Conservation (phyloP, 495 filamentous ascomycete genomes). For the Margaritispora aquatica region DNA sequence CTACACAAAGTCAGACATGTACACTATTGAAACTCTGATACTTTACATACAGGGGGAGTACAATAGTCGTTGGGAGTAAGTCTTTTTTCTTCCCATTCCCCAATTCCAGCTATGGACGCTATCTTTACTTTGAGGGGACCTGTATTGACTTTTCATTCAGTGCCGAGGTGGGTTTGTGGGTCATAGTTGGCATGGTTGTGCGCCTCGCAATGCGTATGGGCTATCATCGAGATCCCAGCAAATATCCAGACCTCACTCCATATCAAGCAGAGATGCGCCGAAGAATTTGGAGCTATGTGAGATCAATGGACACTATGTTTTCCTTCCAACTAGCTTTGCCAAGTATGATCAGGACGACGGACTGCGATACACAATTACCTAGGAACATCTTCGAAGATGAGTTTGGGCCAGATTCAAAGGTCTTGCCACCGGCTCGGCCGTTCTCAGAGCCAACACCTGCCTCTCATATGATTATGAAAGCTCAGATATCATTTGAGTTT, state of each 20-base stretch:
- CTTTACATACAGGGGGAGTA: conserved; percentile 82
- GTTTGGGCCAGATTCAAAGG: conserved; percentile 70
- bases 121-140: no score
- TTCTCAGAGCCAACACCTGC: conserved; percentile 75
- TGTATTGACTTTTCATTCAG: no score
- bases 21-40: conserved; percentile 85
- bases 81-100: no score
- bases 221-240: conserved; percentile 85
- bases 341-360: conserved; percentile 74
- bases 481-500: conserved; percentile 37
- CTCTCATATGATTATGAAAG: conserved; percentile 79
- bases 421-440: conserved; percentile 69
- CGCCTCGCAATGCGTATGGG: conserved; percentile 91
- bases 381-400: conserved; percentile 94
- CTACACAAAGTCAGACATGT: conserved; percentile 77
- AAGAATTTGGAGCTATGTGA: conserved; percentile 80
- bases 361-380: conserved; percentile 82
- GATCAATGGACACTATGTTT: conserved; percentile 75
- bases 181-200: conserved; percentile 73
- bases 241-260: conserved; percentile 74
- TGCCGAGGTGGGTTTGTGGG: conserved; percentile 74
- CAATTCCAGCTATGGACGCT: no score
- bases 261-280: conserved; percentile 91
- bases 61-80: conserved; percentile 69
- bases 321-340: conserved; percentile 89